Evolutionary conservation across 2,329 filamentous ascomycete species (phyloP), one percentile per base, ranked within the genome.

Genomic region (Aspergillus ochraceoroseus): DNA sequence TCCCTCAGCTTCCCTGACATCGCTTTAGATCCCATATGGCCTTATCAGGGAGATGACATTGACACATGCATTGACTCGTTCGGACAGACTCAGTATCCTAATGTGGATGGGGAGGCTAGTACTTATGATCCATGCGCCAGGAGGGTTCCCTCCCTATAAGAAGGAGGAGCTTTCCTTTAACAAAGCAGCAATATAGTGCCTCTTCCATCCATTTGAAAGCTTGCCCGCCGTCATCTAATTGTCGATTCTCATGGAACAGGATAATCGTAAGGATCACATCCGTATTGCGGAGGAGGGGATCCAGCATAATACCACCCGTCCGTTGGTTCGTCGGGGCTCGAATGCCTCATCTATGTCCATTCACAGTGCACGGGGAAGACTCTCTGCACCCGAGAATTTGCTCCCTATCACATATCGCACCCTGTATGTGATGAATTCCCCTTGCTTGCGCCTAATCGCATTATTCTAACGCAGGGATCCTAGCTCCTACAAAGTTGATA

Each of bases 381-480:
- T 41, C 2, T 30, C 32, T 2, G 31, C 31, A n/a, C 38, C 31
- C n/a, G 38, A 34, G 17, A 41, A 34, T 18, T 12, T 41, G 18
- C 25, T 41, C 8, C 38, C 38, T 14, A 41, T 41, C 11, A 34
- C 38, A 8, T 41, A 41, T 23, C 23, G 31, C n/a, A 34, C 38
- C 7, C 31, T 41, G 38, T 41, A 22, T n/a, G n/a, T n/a, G n/a
- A n/a, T n/a, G n/a, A n/a, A 18, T 25, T 19, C 13, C 14, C 5
- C 4, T 31, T 14, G 4, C 1, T 7, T n/a, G 4, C 11, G 7
- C n/a, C n/a, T n/a, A 28, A 4, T 12, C 6, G 5, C 15, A 17
- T 7, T 13, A 9, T n/a, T 6, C 17, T 41, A 14, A 41, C 18
- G 6, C 19, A 27, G 11, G 14, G 14, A 7, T 2, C 5, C 4